Percentiles rank a stretch among this genome's conserved stretches.
phyloP scores from a whole-genome alignment of 331 rosid species.

The Malus hybrid region DNA sequence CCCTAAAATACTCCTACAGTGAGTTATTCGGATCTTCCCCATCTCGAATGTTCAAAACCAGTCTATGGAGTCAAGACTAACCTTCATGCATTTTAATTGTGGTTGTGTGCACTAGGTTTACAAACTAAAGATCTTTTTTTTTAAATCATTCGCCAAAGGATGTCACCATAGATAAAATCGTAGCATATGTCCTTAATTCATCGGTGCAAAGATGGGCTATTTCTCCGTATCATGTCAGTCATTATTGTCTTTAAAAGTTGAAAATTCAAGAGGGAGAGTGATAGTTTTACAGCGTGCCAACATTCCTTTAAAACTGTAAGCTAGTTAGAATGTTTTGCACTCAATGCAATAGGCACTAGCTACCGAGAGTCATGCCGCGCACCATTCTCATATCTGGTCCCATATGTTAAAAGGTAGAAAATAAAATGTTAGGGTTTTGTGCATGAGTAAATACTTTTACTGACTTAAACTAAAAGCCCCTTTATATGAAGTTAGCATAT shows the following conservation, averaged over 20 bases:
- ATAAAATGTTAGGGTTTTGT: no score
- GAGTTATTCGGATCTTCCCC: background rate
- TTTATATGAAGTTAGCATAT: background rate
- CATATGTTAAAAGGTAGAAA: background rate
- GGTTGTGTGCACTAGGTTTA: background rate
- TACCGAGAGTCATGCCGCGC: background rate
- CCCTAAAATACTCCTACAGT: background rate
- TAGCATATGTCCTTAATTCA: background rate
- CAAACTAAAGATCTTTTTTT: background rate
- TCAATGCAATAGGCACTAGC: background rate
- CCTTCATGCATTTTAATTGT: background rate
- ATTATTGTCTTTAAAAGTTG: no score
- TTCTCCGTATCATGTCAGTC: fast-evolving
- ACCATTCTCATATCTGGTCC: background rate
- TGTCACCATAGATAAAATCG: background rate
- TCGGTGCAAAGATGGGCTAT: fast-evolving
- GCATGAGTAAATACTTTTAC: background rate
- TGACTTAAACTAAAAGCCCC: background rate
- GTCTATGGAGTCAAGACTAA: background rate
- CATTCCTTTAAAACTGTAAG: background rate
- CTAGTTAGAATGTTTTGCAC: background rate
- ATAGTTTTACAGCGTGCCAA: background rate
- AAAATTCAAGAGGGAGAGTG: background rate
- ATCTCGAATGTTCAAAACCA: background rate
- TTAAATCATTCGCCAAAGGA: background rate